Base-by-base conservation (phyloP, 1,139 yeast species). In the Saccharomyces hybrid region DNA sequence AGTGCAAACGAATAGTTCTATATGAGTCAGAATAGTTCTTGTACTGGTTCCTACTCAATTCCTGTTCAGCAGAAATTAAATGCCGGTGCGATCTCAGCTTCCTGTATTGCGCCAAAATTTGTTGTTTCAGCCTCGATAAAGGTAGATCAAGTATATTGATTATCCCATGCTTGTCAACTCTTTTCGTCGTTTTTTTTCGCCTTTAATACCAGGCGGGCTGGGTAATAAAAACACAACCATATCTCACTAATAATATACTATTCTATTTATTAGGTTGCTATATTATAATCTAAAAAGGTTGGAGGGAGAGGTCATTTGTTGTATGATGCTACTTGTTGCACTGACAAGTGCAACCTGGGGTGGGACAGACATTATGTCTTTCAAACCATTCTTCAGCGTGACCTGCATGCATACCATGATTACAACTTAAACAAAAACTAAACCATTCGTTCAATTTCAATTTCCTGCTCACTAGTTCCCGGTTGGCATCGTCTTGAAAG, bases 311-410 rank as follows among this genome's bases (percentile, higher is more conserved):
- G 2, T 16, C 2, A 16, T 2, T 38, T 38, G 3, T 38, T 38
- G 44, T 38, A 20, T 4, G 3, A 4, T 16, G 13, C 55, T 65
- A 70, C 34, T 63, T 67, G 53, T 71, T 87, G 68, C 98, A 91
- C 52, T 82, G 75, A 66, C 98, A 93, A 51, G 78, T 76, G 64
- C 98, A 93, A 53, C 90, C 96, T 0, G 98, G 96, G 1, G 91
- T 96, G 0, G 99, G 97, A 66, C 99, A 93, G 2, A 88, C 81
- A 55, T 80, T 81, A 64, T 91, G 96, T 67, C 84, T 85, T 20
- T 85, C 79, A 66, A 93, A 93, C 98, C 98, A 93, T 65, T 89
- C 96, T 61, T 87, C 90, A 0, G 98, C 97, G 69, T 93, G 98
- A n/a, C 85, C 89, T 0, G 96, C 91, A 72, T 93, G 99, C 78